A percentile compares a stretch with the other conserved stretches of the same genome.
Evolutionary conservation across 352 stramenopile species (phyloP).

Genomic region (Pythium aristosporum): DNA sequence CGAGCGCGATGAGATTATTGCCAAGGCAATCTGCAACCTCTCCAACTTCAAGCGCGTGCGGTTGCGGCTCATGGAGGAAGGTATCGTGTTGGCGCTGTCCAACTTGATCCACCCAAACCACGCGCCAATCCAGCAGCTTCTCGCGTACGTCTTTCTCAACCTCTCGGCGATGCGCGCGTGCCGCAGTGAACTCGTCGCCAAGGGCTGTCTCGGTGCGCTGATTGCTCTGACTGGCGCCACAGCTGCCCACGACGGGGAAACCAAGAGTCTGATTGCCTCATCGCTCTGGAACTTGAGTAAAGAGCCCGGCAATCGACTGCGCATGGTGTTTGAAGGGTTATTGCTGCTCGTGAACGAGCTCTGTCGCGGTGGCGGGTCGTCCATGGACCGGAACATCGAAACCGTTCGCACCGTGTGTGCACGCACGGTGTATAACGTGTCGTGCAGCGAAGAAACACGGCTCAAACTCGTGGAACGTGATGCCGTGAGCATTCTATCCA

Average conservation of each 20-base stretch:
- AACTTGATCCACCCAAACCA: slow-evolving; percentile 54
- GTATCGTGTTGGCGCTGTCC: slow-evolving; percentile 70
- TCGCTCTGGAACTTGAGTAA: slow-evolving; percentile 76
- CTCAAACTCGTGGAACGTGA: slow-evolving; percentile 71
- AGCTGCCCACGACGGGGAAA: slow-evolving; percentile 26
- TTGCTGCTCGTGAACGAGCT: slow-evolving; percentile 62
- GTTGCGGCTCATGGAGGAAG: slow-evolving; percentile 86
- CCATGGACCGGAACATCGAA: slow-evolving; percentile 18
- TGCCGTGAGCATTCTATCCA: slow-evolving; percentile 52
- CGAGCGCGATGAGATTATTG: slow-evolving; percentile 47
- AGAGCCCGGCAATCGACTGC: slow-evolving; percentile 53
- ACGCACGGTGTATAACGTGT: slow-evolving; percentile 68
- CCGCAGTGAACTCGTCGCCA: slow-evolving; percentile 66
- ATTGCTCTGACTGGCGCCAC: slow-evolving; percentile 45
- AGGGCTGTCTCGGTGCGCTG: slow-evolving; percentile 61
- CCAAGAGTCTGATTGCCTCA: slow-evolving; percentile 54
- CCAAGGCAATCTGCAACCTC: slow-evolving; percentile 86
- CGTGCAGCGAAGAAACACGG: slow-evolving; percentile 62
- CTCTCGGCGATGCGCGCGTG: slow-evolving; percentile 58
- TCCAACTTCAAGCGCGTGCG: slow-evolving; percentile 85
- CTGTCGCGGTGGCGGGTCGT: slow-evolving; percentile 20
- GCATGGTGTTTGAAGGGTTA: slow-evolving; percentile 78
- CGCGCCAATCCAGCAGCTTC: slow-evolving; percentile 50
- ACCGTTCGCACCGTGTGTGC: slow-evolving; percentile 46
- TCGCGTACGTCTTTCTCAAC: slow-evolving; percentile 76